Base-by-base conservation (phyloP, 2,329 filamentous ascomycete genomes). In the Periconia digitata region DNA sequence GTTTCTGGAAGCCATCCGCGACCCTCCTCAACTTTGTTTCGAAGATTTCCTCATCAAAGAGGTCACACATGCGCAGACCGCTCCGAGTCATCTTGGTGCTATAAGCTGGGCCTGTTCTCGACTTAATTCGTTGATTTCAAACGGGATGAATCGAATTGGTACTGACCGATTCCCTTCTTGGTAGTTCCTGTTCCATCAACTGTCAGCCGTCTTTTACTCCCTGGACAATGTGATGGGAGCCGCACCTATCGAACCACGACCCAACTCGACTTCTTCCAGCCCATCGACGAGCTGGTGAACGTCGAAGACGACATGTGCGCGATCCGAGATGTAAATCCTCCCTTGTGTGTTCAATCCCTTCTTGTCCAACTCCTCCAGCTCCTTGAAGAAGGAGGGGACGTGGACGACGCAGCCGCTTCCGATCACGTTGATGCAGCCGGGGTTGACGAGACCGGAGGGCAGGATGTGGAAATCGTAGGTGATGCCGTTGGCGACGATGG, bases 371-470 rank as follows among this genome's bases (percentile, higher is more conserved):
- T 76, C 79, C 49, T 78, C 73, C 39, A 88, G 74, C 68, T 88
- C 85, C 57, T 80, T 79, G 77, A 87, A 86, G 75, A 87, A 86
- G 45, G 77, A 76, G 17, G 83, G 82, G 46, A 87, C 78, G 70
- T 89, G 82, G 56, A 89, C 84, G 50, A 89, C 86, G 41, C 85
- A 86, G 50, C 87, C 68, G 52, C 74, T 59, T 32, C 77, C 88
- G 66, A 92, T 86, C 48, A 92, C 75, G 74, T 91, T 92, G 60
- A 83, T 78, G 68, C 82, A 88, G 37, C 76, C 75, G 6, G 86
- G 85, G 66, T 87, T 89, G 56, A 92, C 78, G 51, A 92, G 79
- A 50, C 89, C 89, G 47, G 83, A 87, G 20, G 69, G 67, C 21
- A 72, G 64, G 56, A 73, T 72, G 52, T 72, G 69, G 56, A 70